phyloP scores from a whole-genome alignment of 768 basidiomycete genomes.

The Austroboletus eburneus region DNA sequence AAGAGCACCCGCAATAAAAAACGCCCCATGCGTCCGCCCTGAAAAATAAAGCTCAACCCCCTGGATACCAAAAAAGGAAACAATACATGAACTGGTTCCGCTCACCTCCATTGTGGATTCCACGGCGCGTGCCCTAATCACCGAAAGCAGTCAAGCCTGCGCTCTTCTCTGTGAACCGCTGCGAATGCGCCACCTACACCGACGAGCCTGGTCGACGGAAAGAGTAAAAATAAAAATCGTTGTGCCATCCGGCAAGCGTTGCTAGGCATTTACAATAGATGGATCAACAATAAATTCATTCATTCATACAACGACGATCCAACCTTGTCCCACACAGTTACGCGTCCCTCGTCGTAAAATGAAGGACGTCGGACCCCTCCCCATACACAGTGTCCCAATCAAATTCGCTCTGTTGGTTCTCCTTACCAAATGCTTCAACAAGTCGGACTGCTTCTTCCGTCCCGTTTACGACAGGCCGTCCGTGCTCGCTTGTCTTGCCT shows the following conservation, averaged over 20 bases:
- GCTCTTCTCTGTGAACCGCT: no score
- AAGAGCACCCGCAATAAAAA: conserved; percentile 14
- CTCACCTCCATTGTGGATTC: conserved; percentile 24
- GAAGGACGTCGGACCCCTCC: conserved; percentile 63
- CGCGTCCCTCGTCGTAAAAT: conserved; percentile 36
- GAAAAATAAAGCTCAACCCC: conserved; percentile 33
- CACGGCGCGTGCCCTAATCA: not conserved
- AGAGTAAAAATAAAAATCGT: not conserved
- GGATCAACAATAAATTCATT: conserved; percentile 16
- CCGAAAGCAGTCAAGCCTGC: conserved; percentile 5
- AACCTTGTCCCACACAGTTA: conserved; percentile 16
- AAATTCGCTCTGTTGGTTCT: conserved; percentile 67
- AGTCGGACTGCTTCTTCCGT: conserved; percentile 44
- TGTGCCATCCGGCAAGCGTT: conserved; percentile 12
- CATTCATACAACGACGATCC: conserved; percentile 22
- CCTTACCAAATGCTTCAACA: conserved; percentile 64
- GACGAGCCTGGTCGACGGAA: no score
- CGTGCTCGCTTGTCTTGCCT: conserved; percentile 54
- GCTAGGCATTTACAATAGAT: conserved; percentile 21
- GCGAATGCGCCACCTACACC: no score
- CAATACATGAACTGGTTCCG: conserved; percentile 13
- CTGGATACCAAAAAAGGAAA: conserved; percentile 28
- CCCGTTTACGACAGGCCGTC: conserved; percentile 52
- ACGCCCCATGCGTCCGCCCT: conserved; percentile 29
- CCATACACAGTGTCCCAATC: conserved; percentile 69